Evolutionary conservation across 441 rosid genomes (phyloP).

Genomic region (Pelargonium cotyledonis): DNA sequence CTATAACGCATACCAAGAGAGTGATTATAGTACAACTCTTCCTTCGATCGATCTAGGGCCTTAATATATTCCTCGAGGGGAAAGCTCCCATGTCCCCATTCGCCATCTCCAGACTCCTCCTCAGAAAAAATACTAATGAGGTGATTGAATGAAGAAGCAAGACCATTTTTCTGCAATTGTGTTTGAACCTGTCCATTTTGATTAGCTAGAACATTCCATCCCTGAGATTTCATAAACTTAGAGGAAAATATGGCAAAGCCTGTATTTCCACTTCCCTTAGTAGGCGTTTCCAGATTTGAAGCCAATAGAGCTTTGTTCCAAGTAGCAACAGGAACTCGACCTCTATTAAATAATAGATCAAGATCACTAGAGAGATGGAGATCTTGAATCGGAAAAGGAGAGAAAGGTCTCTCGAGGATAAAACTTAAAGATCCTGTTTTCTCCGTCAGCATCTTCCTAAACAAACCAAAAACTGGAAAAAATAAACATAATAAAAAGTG

Average conservation of each 20-base stretch:
- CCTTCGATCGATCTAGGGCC: slow-evolving; percentile 85
- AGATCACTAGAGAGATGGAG: slow-evolving; percentile 42
- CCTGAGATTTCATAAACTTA: slow-evolving; percentile 47
- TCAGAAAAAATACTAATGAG: slow-evolving; percentile 67
- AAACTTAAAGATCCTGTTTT: slow-evolving; percentile 56
- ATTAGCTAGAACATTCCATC: slow-evolving; percentile 49
- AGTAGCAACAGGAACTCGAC: slow-evolving; percentile 61
- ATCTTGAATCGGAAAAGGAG: slow-evolving; percentile 72
- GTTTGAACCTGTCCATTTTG: slow-evolving; percentile 34
- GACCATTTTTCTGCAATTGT: slow-evolving; percentile 30
- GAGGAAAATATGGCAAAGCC: slow-evolving; percentile 76
- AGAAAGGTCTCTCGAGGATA: slow-evolving; percentile 78
- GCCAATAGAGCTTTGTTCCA: slow-evolving; percentile 55
- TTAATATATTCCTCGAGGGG: slow-evolving; percentile 80
- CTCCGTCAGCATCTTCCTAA: slow-evolving; percentile 65
- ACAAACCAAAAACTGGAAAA: slow-evolving; percentile 39
- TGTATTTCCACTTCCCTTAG: slow-evolving; percentile 53
- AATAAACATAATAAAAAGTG: slow-evolving; percentile 27
- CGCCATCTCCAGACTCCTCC: slow-evolving; percentile 68
- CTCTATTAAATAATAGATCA: slow-evolving; percentile 67
- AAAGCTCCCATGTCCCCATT: slow-evolving; percentile 88
- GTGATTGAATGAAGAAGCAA: slow-evolving; percentile 39
- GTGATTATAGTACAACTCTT: slow-evolving; percentile 81
- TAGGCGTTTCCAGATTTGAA: slow-evolving; percentile 40
- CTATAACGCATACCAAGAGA: slow-evolving; percentile 81